phyloP scores from a whole-genome alignment of 208 protist genomes.

The Trypanosoma scelopori region DNA sequence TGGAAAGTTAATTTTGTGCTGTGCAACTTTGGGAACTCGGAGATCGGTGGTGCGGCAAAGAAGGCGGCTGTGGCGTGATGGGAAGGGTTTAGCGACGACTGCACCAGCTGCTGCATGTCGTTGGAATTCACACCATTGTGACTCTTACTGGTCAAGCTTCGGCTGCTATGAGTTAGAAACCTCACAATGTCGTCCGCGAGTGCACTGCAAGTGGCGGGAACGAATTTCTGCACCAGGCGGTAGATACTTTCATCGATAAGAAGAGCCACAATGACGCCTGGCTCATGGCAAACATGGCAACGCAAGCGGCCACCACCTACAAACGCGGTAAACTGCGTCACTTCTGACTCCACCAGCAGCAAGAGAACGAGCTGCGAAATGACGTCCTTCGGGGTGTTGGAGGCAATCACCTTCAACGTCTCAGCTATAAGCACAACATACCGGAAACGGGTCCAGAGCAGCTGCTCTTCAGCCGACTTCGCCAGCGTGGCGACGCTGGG shows the following conservation, averaged over 20 bases:
- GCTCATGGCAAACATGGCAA: slow-evolving; percentile 14
- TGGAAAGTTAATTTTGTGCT: slow-evolving; percentile 23
- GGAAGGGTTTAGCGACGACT: neutral
- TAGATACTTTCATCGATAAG: slow-evolving; percentile 1
- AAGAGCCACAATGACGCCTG: slow-evolving; percentile 16
- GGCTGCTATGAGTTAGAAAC: slow-evolving; percentile 11
- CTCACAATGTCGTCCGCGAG: slow-evolving; percentile 19
- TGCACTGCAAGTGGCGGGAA: slow-evolving; percentile 6
- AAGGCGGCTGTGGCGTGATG: neutral
- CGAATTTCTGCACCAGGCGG: neutral
- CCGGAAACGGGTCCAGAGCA: slow-evolving; percentile 20
- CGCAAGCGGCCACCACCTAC: neutral
- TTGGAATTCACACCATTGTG: neutral
- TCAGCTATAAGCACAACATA: slow-evolving; percentile 22
- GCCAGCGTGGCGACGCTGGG: neutral
- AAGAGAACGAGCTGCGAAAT: slow-evolving; percentile 14
- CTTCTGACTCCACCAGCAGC: slow-evolving; percentile 20
- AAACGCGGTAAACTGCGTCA: slow-evolving; percentile 17
- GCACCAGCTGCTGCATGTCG: neutral
- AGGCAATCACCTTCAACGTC: slow-evolving; percentile 25
- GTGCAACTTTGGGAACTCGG: neutral
- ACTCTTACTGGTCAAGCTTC: neutral
- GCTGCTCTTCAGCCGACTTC: slow-evolving; percentile 9
- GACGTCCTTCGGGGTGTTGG: slow-evolving; percentile 1
- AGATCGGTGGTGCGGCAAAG: neutral